Base-by-base conservation (phyloP, 1,139 yeast species). In the Candida frijolesensis region DNA sequence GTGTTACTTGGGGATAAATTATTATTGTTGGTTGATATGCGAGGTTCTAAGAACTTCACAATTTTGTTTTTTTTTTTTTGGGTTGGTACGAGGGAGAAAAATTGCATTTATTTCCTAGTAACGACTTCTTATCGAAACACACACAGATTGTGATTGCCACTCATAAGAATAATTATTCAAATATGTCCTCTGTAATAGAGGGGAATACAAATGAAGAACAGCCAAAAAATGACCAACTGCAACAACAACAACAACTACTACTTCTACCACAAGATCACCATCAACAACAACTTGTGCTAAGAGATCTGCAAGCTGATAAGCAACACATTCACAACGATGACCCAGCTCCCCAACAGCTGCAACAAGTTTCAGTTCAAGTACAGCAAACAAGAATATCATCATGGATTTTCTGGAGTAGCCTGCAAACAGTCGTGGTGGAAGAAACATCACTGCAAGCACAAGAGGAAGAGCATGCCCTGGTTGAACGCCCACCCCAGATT, bases 321-420 rank as follows among this genome's bases (percentile, higher is more conserved):
- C 29, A 15, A 29, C 25, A 5, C 14, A 30, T 7, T 7, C 15
- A 29, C 5, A 8, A 29, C 4, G 10, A 16, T 14, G 14, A 34
- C 12, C 15, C 47, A 38, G 22, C 35, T 15, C 10, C 37, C 12
- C 35, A 12, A 44, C 34, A 29, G 38, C 42, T 12, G 22, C 16
- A 27, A 22, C 42, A 38, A 22, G 42, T 12, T 19, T 15, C 7
- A 19, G 14, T 18, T 19, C 30, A 18, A 19, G 41, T 37, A 18
- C 27, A 38, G 22, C 42, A 38, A 22, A 12, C 42, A 25, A 27
- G 25, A 18, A 10, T 22, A 18, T 29, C 47, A 6, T 27, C 45
- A 42, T 43, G 37, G 39, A 34, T 34, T 25, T 43, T 43, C 22
- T 43, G 46, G 46, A 43, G 38, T 7, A 18, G 30, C 12, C 46